Base-by-base conservation (phyloP, 2,329 filamentous ascomycete species). In the Thelonectria rubi region DNA sequence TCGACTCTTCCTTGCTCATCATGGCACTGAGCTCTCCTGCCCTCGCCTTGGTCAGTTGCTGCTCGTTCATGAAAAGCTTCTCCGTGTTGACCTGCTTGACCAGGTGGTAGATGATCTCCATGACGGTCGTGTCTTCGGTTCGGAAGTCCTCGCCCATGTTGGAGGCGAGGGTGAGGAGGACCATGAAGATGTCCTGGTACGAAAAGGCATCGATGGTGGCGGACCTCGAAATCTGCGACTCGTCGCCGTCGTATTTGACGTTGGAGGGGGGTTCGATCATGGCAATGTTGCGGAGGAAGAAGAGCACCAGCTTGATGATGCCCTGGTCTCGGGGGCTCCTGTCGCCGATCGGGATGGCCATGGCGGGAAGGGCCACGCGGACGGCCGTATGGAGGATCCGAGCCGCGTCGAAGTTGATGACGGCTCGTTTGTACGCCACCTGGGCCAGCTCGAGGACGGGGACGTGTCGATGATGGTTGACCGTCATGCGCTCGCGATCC, bases 91-190 rank as follows among this genome's bases (percentile, higher is more conserved):
- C 88, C 18, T 94, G 92, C 76, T 98, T 98, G 60, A 98, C 86
- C 1, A 99, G 77, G 70, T 98, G 93, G 77, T 97, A 99, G 26
- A 99, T 79, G 40, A 94, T 91, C 74, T 99, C 95, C 78, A 99
- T 86, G 20, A 97, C 78, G n/a, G 93, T 85, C 2, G 94, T 88
- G 73, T 98, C 94, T 69, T 98, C 93, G 15, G 89, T 88, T 63
- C 90, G 88, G 75, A 97, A 99, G 70, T 98, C 94, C 42, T 97
- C 93, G 34, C 92, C 92, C 81, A 97, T 94, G 65, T 94, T 96
- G 2, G 94, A 97, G 12, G 93, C 91, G 49, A 99, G 82, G 0
- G 93, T 97, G 54, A 98, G 81, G 20, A 99, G 79, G 2, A 96
- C 84, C 55, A 92, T 87, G 69, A 98, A 91, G 20, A 97, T 91